Evolutionary conservation across 169 alveolate genomes (phyloP), one percentile per base, ranked within the genome.

Genomic region (Theileria parva): DNA sequence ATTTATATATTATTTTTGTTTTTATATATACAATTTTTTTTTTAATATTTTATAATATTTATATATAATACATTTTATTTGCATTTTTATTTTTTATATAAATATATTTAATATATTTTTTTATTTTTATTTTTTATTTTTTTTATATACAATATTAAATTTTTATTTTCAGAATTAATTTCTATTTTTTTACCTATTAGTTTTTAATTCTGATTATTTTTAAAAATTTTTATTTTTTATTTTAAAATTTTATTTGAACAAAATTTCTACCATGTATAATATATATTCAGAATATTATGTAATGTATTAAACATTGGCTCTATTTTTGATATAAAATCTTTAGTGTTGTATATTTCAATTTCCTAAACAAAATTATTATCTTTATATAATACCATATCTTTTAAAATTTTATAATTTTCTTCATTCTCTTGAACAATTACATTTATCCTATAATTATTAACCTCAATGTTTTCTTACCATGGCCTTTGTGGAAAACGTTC

Each of bases 401-500:
- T 44, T 8, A 44, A 44, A 44, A 44, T 44, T 44, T 44, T 13
- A 44, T 4, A 44, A 44, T 8, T n/a, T 30, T 30, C 50, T 4
- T 7, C 39, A 23, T 30, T 63, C 11, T 39, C 71, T 63, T 63
- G 25, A 5, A 63, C 71, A 23, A 63, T 39, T n/a, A 63, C 71
- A 21, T 63, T 63, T 19, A 63, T 19, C 71, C 71, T 63, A 63
- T 57, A 57, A 6, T 57, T 57, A 57, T 57, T 57, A 13, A 21
- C 2, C 27, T 57, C 15, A 57, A 8, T 21, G 8, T 57, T 51
- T 50, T 51, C 74, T 59, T 73, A 73, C 91, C 91, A 85, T 44
- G 91, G 91, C 80, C 91, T 70, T 39, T 77, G 84, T 32, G 86
- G 86, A 73, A 77, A 85, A 34, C 87, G 71, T 15, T 30, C 44